Conservation (phyloP, 192 early-diverging fungal genomes). For the Umbelopsis sp. region DNA sequence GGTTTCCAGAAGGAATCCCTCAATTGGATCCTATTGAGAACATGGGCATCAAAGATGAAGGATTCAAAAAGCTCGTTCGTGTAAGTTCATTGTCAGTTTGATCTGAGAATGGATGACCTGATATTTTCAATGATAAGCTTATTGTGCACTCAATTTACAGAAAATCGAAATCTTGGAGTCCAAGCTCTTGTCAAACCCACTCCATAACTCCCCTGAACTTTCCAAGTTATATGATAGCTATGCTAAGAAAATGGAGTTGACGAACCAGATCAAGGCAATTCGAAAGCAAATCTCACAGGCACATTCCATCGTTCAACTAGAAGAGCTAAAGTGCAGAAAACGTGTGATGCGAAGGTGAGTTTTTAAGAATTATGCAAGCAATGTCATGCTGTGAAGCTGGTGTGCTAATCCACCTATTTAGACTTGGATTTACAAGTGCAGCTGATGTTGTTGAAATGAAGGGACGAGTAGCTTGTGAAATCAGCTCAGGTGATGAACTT, state of each 20-base stretch:
- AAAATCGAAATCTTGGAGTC: constrained; percentile 76
- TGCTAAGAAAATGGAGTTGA: constrained; percentile 63
- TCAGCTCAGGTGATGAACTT: constrained; percentile 92
- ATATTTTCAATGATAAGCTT: no score
- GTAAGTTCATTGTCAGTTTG: constrained; percentile 42
- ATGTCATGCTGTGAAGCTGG: no score
- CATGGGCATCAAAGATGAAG: constrained; percentile 83
- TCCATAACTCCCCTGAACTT: constrained; percentile 59
- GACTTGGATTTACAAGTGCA: constrained; percentile 79
- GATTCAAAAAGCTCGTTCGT: constrained; percentile 70
- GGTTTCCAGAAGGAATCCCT: constrained; percentile 79
- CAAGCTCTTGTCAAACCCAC: constrained; percentile 61
- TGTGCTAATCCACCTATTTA: constrained; percentile 2
- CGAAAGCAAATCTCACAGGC: constrained; percentile 77
- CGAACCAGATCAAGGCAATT: constrained; percentile 60
- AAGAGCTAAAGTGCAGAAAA: constrained; percentile 90
- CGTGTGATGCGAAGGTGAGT: constrained; percentile 79
- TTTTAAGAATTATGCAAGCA: background rate
- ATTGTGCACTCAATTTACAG: constrained; percentile 18
- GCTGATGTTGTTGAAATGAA: constrained; percentile 95
- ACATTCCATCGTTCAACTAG: constrained; percentile 84
- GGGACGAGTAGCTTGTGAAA: constrained; percentile 97
- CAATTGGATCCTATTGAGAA: constrained; percentile 87
- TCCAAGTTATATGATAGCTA: constrained; percentile 63
- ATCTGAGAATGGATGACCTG: no score